These are phyloP conservation scores for Penicillium longicatenatum DNA, from an alignment of 495 filamentous ascomycete species.

Conservation along the genomic window DNA sequence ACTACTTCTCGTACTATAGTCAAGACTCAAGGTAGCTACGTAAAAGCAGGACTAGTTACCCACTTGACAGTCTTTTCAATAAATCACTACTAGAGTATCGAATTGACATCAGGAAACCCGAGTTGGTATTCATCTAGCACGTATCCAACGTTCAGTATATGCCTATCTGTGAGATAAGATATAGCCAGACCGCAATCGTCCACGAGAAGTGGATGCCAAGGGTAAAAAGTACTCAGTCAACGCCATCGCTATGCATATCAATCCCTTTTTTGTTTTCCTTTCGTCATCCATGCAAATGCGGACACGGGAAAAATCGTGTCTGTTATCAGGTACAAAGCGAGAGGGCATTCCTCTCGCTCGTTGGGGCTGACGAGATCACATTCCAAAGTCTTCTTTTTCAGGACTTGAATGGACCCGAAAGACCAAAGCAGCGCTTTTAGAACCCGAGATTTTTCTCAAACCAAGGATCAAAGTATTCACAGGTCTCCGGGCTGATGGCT, in stretches of 20 bases:
- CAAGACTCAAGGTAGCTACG: neutral
- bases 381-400: neutral
- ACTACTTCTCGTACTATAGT: neutral
- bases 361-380: neutral
- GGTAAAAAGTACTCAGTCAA: constrained; percentile 22
- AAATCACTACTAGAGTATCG: neutral
- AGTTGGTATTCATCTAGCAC: constrained; percentile 10
- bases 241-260: constrained; percentile 47
- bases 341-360: constrained; percentile 1
- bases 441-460: constrained; percentile 49
- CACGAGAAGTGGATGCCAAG: constrained; percentile 2
- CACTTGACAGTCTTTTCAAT: neutral
- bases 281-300: constrained; percentile 19
- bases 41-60: neutral
- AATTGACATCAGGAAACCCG: neutral
- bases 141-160: constrained; percentile 2
- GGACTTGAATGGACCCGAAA: neutral
- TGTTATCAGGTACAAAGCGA: constrained; percentile 9
- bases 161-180: constrained; percentile 12
- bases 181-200: constrained; percentile 17
- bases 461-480: constrained; percentile 90
- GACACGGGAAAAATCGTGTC: constrained; percentile 9
- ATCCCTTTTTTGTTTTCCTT: constrained; percentile 17
- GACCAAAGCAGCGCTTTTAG: constrained; percentile 16
- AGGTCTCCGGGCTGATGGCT: constrained; percentile 83